Conservation (phyloP, 2,329 filamentous ascomycete species). For the Pestalotiopsis sp. region DNA sequence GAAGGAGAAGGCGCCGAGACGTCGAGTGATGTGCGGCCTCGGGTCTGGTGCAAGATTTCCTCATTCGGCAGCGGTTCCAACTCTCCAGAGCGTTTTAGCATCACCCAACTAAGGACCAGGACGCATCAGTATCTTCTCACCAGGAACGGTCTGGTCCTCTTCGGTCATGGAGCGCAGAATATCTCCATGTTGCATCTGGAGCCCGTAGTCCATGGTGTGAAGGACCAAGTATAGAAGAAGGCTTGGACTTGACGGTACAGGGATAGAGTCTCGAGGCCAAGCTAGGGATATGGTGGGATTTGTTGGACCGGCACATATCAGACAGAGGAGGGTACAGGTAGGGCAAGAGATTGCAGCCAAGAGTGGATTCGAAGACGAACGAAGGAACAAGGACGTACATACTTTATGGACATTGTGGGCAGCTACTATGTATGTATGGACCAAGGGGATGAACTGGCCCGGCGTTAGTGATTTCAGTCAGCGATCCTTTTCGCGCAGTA, state of each 20-base stretch:
- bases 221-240: neutral
- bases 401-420: constrained; percentile 43
- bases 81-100: constrained; percentile 73
- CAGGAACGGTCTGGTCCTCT: constrained; percentile 27
- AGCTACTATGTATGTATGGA: constrained; percentile 18
- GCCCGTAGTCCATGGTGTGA: constrained; percentile 35
- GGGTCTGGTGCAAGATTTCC: constrained; percentile 77
- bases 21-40: constrained; percentile 75
- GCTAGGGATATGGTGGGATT: neutral
- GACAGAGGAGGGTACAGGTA: constrained; percentile 13
- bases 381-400: constrained; percentile 28
- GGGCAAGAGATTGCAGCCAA: constrained; percentile 13
- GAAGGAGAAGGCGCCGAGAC: constrained; percentile 71
- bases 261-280: neutral
- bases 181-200: constrained; percentile 46
- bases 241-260: neutral
- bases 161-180: constrained; percentile 41
- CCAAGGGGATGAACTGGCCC: constrained; percentile 26
- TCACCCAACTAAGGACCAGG: constrained; percentile 71
- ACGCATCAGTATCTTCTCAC: constrained; percentile 54
- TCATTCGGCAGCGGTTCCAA: constrained; percentile 88
- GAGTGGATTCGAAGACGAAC: constrained; percentile 19
- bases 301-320: constrained; percentile 21
- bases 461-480: neutral
- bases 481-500: neutral